Evolutionary conservation across 805 yeast species (phyloP), one percentile per base, ranked within the genome.

Genomic region (Metschnikowia lachancei): DNA sequence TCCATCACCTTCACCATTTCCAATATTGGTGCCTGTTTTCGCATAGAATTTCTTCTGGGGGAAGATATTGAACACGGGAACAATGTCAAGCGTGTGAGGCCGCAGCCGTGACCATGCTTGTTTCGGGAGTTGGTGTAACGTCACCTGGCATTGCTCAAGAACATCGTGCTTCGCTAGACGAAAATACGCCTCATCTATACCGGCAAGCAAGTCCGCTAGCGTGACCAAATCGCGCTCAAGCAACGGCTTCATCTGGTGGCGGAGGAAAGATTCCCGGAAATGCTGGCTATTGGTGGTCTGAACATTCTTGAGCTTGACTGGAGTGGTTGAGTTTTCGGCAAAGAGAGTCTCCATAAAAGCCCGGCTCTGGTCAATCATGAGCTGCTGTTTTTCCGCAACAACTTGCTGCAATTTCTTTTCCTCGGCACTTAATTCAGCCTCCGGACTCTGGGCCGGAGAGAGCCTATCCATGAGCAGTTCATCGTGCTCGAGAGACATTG

Each of bases 1-100:
- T 1, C 97, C 98, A 60, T 87, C 94, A 26, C 97, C 99, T 69
- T 94, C 98, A 28, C 96, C 96, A 61, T 94, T 92, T 1, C 98
- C 98, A 7, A 94, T 80, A 64, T 90, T 91, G 1, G 98, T 94
- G 3, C 99, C 99, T 1, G 97, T 87, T 57, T 86, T 87, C 43
- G 95, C 91, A 49, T 78, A 76, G 56, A 90, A 85, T 54, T 78
- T 76, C 55, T 88, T 88, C 3, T 77, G 77, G 0, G 92, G 91
- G 4, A 63, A 34, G 3, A 67, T 46, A 42, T 67, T 67, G 55
- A 70, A 67, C 2, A 67, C 61, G 2, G 76, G 75, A 2, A 66
- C 65, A 18, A 74, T 46, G 36, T 56, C 58, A 43, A 60, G 35
- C 34, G 53, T 50, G 29, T 16, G n/a, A 4, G 24, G 44, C 31